Base-by-base conservation (phyloP, 2,329 filamentous ascomycete genomes). In the Talaromyces atroroseus region DNA sequence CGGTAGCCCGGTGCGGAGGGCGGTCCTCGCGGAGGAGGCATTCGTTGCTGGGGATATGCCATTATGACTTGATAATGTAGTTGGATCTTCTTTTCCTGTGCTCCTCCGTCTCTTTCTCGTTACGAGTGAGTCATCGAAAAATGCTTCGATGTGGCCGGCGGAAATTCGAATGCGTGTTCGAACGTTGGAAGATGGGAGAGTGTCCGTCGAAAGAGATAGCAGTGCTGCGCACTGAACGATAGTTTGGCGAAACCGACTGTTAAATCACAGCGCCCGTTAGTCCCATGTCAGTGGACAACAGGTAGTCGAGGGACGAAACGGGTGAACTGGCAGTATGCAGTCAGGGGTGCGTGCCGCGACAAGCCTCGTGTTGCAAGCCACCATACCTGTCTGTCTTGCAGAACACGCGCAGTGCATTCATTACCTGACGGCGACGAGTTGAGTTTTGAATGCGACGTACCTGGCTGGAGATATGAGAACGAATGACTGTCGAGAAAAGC, bases 21-120 rank as follows among this genome's bases (percentile, higher is more conserved):
- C n/a, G 57, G 53, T 29, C 52, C 57, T 52, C 57, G 45, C 5
- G 29, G 68, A 23, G 66, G 69, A 61, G 68, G 66, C 24, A 68
- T 62, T 55, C 69, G 66, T 32, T 64, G 66, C 49, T 68, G 68
- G 44, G 68, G 66, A 50, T 73, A 74, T 55, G 71, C 71, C 72
- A 74, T 74, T n/a, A 54, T 29, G 14, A 21, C 21, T 29, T 12
- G n/a, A 48, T 24, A n/a, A 34, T 23, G 6, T 48, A 8, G 20
- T 32, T 20, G 3, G 2, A 10, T 32, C n/a, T n/a, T 23, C 10
- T 36, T 49, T 50, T 44, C 26, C 18, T 40, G 32, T 45, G n/a
- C 21, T 21, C 53, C 21, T 20, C 46, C 20, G 49, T 32, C 16
- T 23, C 20, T 8, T 2, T 46, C 12, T 57, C 49, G 49, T 52